A percentile compares a stretch with the other conserved stretches of the same genome.
phyloP scores from a whole-genome alignment of 257 asterid species.

The Solanum tarapatanum region DNA sequence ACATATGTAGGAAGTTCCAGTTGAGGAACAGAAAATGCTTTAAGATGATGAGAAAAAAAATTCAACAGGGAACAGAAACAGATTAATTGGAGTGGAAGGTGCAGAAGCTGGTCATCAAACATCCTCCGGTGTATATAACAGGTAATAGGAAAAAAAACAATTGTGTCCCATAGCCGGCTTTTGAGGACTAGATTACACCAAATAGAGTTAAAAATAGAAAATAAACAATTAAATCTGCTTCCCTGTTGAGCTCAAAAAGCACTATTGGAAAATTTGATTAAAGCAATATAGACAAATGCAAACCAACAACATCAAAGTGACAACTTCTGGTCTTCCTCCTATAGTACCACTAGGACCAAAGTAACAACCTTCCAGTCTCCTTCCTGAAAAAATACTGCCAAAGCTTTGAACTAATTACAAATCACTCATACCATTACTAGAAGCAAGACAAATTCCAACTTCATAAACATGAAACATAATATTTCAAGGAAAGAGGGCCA shows the following conservation, averaged over 20 bases:
- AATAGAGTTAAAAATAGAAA: neutral
- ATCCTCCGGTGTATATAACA: neutral
- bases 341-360: neutral
- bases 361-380: neutral
- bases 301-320: neutral
- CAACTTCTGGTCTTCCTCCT: neutral
- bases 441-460: neutral
- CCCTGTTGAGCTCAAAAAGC: neutral
- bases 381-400: neutral
- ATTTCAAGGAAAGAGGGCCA: neutral
- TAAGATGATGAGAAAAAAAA: neutral
- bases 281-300: neutral
- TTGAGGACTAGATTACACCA: neutral
- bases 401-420: neutral
- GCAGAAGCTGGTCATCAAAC: neutral
- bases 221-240: neutral
- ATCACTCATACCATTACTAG: neutral
- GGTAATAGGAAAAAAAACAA: neutral
- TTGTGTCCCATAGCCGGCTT: neutral
- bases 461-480: neutral
- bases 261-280: neutral
- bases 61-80: neutral
- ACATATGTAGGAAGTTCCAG: neutral
- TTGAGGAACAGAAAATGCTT: neutral
- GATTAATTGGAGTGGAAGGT: neutral